phyloP scores from a whole-genome alignment of 306 rosid genomes.

The Aeschynomene evenia region DNA sequence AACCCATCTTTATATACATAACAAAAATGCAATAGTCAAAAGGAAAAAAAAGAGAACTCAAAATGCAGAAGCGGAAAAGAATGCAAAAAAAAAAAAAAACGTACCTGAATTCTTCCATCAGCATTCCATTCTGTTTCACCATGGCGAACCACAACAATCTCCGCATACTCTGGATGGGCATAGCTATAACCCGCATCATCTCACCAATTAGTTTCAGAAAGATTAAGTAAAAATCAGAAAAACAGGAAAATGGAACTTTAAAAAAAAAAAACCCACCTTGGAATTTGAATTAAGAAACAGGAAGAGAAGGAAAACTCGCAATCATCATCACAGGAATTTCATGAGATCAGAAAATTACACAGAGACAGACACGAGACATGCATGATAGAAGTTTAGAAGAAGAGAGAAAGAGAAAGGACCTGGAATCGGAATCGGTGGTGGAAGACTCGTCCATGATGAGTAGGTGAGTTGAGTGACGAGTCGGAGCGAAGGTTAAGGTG shows the following conservation, averaged over 20 bases:
- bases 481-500: not conserved
- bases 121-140: conserved; percentile 94
- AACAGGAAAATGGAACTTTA: not conserved
- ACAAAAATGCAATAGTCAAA: too few relatives aligned
- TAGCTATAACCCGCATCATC: conserved; percentile 36
- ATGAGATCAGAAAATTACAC: not conserved
- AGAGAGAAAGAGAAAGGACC: conserved; percentile 48
- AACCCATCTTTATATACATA: not conserved
- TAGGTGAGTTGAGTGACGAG: conserved; percentile 7
- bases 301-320: not conserved
- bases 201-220: conserved; percentile 27
- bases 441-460: conserved; percentile 33
- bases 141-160: conserved; percentile 80
- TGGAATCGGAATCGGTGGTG: conserved; percentile 43
- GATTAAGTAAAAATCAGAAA: not conserved
- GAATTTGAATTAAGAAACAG: not conserved
- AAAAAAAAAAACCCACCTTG: not conserved
- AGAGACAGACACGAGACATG: not conserved
- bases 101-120: conserved; percentile 75
- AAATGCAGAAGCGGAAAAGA: conserved; percentile 6
- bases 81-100: not conserved
- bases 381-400: not conserved
- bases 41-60: not conserved
- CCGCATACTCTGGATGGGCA: conserved; percentile 51
- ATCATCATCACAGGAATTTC: not conserved